These are phyloP conservation scores for Smallanthus sonchifolius DNA, from an alignment of 129 eudicot species.

Conservation along the genomic window DNA sequence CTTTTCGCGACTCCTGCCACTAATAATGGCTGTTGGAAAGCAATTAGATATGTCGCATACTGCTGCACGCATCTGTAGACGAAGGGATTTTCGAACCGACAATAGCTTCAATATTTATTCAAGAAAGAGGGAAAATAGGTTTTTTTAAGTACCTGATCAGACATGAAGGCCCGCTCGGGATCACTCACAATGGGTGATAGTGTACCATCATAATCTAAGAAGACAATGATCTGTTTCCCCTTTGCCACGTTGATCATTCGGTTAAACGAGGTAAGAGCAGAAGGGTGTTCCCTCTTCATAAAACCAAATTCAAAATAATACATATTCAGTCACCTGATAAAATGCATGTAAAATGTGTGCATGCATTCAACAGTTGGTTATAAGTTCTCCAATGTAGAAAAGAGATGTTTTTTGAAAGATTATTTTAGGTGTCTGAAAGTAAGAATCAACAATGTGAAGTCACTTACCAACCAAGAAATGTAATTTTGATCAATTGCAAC, in stretches of 20 bases:
- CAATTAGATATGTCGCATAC: conserved; percentile 35
- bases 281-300: conserved; percentile 43
- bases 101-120: background rate
- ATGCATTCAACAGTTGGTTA: background rate
- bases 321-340: background rate
- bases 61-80: conserved; percentile 43
- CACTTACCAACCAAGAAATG: conserved; percentile 73
- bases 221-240: conserved; percentile 44
- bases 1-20: conserved; percentile 56
- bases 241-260: conserved; percentile 35
- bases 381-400: too few species aligned
- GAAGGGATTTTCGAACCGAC: background rate
- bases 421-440: background rate
- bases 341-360: background rate
- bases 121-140: background rate
- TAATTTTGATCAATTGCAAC: conserved; percentile 23
- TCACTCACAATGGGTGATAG: conserved; percentile 52
- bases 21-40: conserved; percentile 60
- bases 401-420: too few species aligned
- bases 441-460: background rate
- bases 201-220: conserved; percentile 59
- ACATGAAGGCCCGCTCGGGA: conserved; percentile 55
- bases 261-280: conserved; percentile 43
- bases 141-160: conserved; percentile 38
- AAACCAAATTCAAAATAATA: background rate